Base-by-base conservation (phyloP, 1,284 basidiomycete species). In the Pseudozyma sp. region DNA sequence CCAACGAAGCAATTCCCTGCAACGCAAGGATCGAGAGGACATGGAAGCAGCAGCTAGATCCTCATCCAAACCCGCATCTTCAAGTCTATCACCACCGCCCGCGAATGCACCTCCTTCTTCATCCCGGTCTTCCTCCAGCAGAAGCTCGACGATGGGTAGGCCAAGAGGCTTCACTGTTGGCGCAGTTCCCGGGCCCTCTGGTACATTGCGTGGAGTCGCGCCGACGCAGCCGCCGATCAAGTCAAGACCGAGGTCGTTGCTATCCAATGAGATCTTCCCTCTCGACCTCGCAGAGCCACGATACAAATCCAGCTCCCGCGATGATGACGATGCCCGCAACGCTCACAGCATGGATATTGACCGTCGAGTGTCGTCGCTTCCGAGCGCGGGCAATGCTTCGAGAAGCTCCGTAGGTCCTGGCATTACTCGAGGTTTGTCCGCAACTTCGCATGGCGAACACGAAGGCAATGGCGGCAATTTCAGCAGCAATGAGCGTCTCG, bases 141-240 rank as follows among this genome's bases (percentile, higher is more conserved):
- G 40, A 21, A 7, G 36, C 10, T n/a, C 59, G 10, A 13, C 38
- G n/a, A 19, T 51, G 35, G 79, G 79, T 18, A 59, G 79, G 34
- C 77, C 79, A 4, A 40, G 79, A 62, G 79, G 79, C 12, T 73
- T 76, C 34, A 80, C 79, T 9, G 72, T 80, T n/a, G 79, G 79
- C 25, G 79, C 79, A n/a, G 67, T 80, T 3, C 77, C 79, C 13
- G 57, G 52, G 25, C 44, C 44, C 8, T 44, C 61, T 5, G 40
- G 35, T 12, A 40, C 61, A 1, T 38, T 57, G 18, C 52, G 68
- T 35, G 57, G 39, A 11, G 48, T 57, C 39, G 57, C 49, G 9
- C 52, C 68, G 6, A n/a, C 38, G 8, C 60, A 51, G 19, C 38
- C 55, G 8, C 16, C 58, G 1, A 45, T 13, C 59, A 76, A 67